These are phyloP conservation scores for Globisporangium polare DNA, from an alignment of 352 stramenopile species.

Conservation along the genomic window DNA sequence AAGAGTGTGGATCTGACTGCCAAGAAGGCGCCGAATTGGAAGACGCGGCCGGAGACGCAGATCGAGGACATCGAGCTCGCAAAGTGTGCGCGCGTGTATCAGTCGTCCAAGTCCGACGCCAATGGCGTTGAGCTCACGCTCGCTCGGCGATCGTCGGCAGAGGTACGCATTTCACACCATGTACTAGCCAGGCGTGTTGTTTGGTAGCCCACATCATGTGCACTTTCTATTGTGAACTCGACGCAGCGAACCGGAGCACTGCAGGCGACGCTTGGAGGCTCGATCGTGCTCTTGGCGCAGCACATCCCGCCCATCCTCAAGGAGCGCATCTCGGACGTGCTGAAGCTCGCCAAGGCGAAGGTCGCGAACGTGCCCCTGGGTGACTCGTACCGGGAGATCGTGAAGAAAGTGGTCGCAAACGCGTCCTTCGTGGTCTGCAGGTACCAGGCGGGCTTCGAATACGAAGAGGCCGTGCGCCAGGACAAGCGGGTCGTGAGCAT, in stretches of 20 bases:
- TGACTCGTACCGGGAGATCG: constrained; percentile 71
- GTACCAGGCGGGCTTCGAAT: constrained; percentile 79
- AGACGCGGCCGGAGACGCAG: constrained; percentile 40
- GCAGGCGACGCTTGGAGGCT: constrained; percentile 43
- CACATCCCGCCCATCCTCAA: constrained; percentile 66
- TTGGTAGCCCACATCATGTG: neutral
- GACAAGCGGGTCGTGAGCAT: constrained; percentile 74
- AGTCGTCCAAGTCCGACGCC: constrained; percentile 27
- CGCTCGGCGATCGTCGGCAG: constrained; percentile 38
- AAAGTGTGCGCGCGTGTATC: constrained; percentile 44
- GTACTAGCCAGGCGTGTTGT: neutral
- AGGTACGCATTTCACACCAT: constrained; percentile 21
- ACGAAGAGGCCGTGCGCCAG: constrained; percentile 66
- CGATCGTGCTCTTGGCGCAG: constrained; percentile 70
- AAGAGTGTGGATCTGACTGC: neutral
- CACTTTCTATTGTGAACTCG: neutral
- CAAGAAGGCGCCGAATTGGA: constrained; percentile 34
- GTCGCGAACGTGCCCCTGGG: constrained; percentile 73
- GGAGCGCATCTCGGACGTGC: constrained; percentile 56
- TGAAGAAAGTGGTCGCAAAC: constrained; percentile 73
- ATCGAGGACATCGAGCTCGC: constrained; percentile 44
- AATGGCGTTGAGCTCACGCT: constrained; percentile 42
- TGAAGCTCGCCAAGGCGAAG: constrained; percentile 71
- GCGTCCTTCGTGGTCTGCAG: constrained; percentile 80
- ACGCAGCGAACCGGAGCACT: constrained; percentile 46